Conservation (phyloP, 257 asterid genomes). For the Striga asiatica region DNA sequence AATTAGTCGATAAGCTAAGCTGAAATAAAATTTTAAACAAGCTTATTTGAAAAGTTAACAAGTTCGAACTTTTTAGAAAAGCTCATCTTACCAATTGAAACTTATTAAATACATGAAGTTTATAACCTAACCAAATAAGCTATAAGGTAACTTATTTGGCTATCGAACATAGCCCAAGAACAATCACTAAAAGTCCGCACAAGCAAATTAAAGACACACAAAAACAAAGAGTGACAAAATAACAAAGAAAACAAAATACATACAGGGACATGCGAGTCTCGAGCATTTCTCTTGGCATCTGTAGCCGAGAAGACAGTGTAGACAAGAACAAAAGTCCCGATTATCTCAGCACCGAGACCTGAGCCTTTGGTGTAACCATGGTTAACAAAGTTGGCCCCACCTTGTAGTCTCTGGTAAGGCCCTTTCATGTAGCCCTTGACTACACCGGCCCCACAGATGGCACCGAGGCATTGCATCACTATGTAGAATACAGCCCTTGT, state of each 20-base stretch:
- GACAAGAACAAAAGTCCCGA: slow-evolving; percentile 62
- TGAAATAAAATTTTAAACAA: no score
- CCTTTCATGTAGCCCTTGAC: slow-evolving; percentile 49
- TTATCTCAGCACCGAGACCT: slow-evolving; percentile 59
- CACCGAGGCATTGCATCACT: slow-evolving; percentile 67
- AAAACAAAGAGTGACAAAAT: no score
- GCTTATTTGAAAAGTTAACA: no score
- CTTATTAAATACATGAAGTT: no score
- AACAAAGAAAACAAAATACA: background rate
- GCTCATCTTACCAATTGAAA: no score
- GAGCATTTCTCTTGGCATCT: slow-evolving; percentile 65
- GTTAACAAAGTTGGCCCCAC: slow-evolving; percentile 48
- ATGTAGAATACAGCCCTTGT: slow-evolving; percentile 52
- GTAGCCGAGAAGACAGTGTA: slow-evolving; percentile 75
- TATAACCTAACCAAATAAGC: no score
- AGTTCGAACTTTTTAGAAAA: no score
- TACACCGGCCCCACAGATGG: slow-evolving; percentile 68
- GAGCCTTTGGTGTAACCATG: slow-evolving; percentile 63
- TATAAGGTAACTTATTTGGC: no score
- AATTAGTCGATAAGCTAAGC: no score
- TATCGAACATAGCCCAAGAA: no score
- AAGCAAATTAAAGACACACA: no score
- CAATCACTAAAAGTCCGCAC: no score
- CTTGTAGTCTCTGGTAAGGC: slow-evolving; percentile 29
- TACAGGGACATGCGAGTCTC: slow-evolving; percentile 74